Percentiles rank a stretch among this genome's conserved stretches.
phyloP scores from a whole-genome alignment of 202 grass and related monocot species.

The Musa balbisiana region DNA sequence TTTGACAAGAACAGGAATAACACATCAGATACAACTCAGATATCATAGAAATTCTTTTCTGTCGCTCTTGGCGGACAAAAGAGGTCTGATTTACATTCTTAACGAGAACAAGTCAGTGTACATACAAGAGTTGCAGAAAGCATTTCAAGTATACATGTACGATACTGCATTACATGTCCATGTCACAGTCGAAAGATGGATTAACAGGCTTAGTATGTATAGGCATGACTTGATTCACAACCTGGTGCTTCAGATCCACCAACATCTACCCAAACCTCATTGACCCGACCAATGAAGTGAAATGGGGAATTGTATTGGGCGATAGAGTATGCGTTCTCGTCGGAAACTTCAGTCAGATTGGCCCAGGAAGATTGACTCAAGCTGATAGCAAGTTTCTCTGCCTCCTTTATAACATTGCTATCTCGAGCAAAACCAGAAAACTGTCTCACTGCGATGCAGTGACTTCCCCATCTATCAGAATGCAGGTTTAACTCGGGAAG shows the following conservation, averaged over 20 bases:
- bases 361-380: constrained; percentile 54
- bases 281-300: constrained; percentile 50
- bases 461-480: constrained; percentile 57
- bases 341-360: constrained; percentile 41
- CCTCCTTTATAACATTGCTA: constrained; percentile 46
- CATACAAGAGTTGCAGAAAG: neutral
- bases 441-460: constrained; percentile 46
- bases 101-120: neutral
- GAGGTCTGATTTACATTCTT: neutral
- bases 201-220: constrained; percentile 29
- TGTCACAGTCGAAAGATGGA: neutral
- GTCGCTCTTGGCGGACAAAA: neutral
- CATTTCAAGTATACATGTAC: neutral
- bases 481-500: constrained; percentile 61
- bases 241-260: constrained; percentile 13
- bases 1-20: no score
- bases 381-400: constrained; percentile 60
- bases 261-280: constrained; percentile 80
- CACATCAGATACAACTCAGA: no score
- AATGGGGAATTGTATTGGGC: constrained; percentile 70
- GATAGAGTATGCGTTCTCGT: constrained; percentile 52
- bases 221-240: constrained; percentile 42
- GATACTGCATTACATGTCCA: neutral
- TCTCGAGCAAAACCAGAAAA: constrained; percentile 63
- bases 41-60: neutral